A percentile compares a stretch with the other conserved stretches of the same genome.
Conservation (phyloP, 2,329 filamentous ascomycete species). For the Curvularia lunata region DNA sequence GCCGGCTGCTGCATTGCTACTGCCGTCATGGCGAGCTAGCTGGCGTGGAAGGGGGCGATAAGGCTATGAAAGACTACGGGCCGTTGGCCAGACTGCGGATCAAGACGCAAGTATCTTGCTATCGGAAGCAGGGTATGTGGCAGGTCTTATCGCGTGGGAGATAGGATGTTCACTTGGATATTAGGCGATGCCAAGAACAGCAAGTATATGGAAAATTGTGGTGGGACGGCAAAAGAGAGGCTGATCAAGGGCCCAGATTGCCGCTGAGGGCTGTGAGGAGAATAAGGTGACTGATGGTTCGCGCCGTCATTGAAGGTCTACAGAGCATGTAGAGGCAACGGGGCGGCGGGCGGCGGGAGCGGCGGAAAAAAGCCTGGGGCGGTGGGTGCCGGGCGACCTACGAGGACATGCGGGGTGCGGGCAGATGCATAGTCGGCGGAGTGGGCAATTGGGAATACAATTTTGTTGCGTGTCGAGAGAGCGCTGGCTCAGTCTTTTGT, state of each 20-base stretch:
- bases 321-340: constrained; percentile 15
- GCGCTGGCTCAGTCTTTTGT: constrained; percentile 42
- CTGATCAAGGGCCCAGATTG: constrained; percentile 45
- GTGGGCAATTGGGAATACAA: constrained; percentile 21
- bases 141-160: constrained; percentile 50
- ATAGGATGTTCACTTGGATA: constrained; percentile 19
- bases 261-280: constrained; percentile 50
- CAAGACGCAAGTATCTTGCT: constrained; percentile 23
- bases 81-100: constrained; percentile 41
- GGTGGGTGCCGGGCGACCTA: constrained; percentile 28
- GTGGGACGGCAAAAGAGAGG: constrained; percentile 13
- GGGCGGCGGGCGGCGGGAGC: constrained; percentile 19
- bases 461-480: constrained; percentile 11
- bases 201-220: constrained; percentile 31
- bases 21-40: constrained; percentile 51
- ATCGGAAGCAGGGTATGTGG: constrained; percentile 25
- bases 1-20: constrained; percentile 43
- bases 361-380: constrained; percentile 23
- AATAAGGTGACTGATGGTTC: constrained; percentile 52
- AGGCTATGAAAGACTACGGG: constrained; percentile 38
- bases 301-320: constrained; percentile 52
- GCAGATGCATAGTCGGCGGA: constrained; percentile 32
- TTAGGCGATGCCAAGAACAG: constrained; percentile 34
- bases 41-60: constrained; percentile 28
- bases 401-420: constrained; percentile 28